A percentile compares a stretch with the other conserved stretches of the same genome.
These are phyloP conservation scores for Sporothrix brasiliensis DNA, from an alignment of 2,329 filamentous ascomycete genomes.

Conservation along the genomic window DNA sequence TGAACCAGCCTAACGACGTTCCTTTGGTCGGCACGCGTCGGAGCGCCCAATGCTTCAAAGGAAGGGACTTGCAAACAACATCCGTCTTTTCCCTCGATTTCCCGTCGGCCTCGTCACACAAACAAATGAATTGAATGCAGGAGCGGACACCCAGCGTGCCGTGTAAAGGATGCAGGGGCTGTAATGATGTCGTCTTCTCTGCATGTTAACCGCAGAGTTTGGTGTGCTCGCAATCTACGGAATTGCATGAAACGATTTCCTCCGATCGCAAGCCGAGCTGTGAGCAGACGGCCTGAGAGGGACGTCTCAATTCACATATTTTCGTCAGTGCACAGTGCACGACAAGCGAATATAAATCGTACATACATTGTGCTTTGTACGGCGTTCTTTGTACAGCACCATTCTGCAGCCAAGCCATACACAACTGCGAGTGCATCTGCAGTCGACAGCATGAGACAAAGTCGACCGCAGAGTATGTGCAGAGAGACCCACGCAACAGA, in stretches of 20 bases:
- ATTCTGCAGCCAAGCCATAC: conserved; percentile 1
- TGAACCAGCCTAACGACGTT: background rate
- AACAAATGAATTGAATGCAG: conserved; percentile 8
- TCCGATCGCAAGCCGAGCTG: background rate
- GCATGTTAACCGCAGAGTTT: background rate
- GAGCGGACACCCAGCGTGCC: background rate
- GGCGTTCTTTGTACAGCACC: background rate
- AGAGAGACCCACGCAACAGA: too few species aligned
- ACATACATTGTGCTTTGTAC: background rate
- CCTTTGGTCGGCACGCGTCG: conserved; percentile 3
- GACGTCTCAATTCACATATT: too few species aligned
- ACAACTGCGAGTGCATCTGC: conserved; percentile 1
- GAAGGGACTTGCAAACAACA: too few species aligned
- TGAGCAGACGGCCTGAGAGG: too few species aligned
- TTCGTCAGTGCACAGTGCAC: too few species aligned
- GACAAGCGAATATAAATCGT: too few species aligned
- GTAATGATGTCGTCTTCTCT: too few species aligned
- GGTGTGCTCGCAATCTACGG: conserved; percentile 16
- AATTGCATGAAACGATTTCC: background rate
- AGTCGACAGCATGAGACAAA: background rate
- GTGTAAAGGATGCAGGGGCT: conserved; percentile 17
- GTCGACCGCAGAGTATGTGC: background rate
- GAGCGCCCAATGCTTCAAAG: background rate
- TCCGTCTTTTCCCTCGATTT: background rate
- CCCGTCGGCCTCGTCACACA: background rate